Evolutionary conservation across 306 rosid genomes (phyloP).

Genomic region (Oxytropis ochrocephala): DNA sequence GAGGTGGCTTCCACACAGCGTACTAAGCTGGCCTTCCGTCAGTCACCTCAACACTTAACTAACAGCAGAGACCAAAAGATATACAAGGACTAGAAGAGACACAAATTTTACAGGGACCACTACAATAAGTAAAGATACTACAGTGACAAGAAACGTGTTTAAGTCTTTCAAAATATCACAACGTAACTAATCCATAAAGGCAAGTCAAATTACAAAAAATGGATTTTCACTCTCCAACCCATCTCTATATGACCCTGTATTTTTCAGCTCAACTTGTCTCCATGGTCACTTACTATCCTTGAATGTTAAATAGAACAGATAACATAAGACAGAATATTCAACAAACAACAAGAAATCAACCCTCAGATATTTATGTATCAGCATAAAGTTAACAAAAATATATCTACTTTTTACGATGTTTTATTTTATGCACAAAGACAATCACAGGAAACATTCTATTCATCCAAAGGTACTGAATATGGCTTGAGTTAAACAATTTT

Average conservation of each 20-base stretch:
- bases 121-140: too few relatives aligned
- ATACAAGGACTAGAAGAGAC: too few relatives aligned
- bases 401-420: neutral
- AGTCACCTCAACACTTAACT: too few relatives aligned
- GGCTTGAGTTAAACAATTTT: neutral
- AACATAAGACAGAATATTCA: neutral
- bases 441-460: neutral
- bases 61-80: too few relatives aligned
- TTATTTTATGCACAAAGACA: neutral
- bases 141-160: too few relatives aligned
- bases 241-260: neutral
- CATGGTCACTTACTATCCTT: neutral
- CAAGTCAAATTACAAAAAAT: neutral
- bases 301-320: neutral
- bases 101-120: too few relatives aligned
- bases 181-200: neutral
- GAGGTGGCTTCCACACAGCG: too few relatives aligned
- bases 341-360: constrained; percentile 2
- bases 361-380: neutral
- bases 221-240: neutral
- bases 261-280: neutral
- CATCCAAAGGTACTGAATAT: neutral
- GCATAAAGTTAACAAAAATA: neutral
- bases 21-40: too few relatives aligned
- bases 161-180: neutral